phyloP scores from a whole-genome alignment of 805 yeast genomes.

The Candida dendrica region DNA sequence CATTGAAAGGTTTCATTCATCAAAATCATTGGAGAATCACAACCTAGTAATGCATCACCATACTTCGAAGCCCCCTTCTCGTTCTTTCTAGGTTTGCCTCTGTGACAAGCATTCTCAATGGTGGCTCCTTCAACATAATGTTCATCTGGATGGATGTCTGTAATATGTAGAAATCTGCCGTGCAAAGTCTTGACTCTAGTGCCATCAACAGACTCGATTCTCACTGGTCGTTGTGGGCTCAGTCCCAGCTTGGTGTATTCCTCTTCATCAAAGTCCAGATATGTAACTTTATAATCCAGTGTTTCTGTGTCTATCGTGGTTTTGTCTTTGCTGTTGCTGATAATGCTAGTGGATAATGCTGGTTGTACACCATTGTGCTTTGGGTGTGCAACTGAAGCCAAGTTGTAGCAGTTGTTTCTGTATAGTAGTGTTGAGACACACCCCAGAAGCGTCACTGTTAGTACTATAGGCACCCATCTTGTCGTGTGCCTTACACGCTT shows the following conservation, averaged over 20 bases:
- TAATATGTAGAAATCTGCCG: conserved; percentile 79
- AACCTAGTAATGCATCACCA: conserved; percentile 71
- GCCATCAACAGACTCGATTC: conserved; percentile 14
- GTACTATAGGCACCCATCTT: not conserved
- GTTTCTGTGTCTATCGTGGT: not conserved
- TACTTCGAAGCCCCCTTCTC: conserved; percentile 51
- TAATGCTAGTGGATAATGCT: not conserved
- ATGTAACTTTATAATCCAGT: conserved; percentile 1
- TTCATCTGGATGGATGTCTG: conserved; percentile 84
- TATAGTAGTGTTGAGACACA: not conserved
- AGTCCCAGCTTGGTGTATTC: conserved; percentile 29
- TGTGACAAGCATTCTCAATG: conserved; percentile 51
- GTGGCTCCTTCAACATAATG: conserved; percentile 47
- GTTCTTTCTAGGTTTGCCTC: conserved; percentile 23
- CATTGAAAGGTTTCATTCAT: conserved; percentile 60
- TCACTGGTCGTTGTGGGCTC: conserved; percentile 32
- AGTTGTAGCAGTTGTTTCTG: too few species aligned
- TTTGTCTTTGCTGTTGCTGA: not conserved
- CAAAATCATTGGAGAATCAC: conserved; percentile 65
- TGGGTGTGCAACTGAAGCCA: not conserved
- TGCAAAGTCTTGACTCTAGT: conserved; percentile 23
- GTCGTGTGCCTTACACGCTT: not conserved
- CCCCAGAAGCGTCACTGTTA: not conserved
- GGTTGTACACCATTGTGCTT: too few species aligned
- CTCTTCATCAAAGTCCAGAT: conserved; percentile 18